Evolutionary conservation across 495 filamentous ascomycete genomes (phyloP), one percentile per base, ranked within the genome.

Genomic region (Aspergillus coremiiformis): DNA sequence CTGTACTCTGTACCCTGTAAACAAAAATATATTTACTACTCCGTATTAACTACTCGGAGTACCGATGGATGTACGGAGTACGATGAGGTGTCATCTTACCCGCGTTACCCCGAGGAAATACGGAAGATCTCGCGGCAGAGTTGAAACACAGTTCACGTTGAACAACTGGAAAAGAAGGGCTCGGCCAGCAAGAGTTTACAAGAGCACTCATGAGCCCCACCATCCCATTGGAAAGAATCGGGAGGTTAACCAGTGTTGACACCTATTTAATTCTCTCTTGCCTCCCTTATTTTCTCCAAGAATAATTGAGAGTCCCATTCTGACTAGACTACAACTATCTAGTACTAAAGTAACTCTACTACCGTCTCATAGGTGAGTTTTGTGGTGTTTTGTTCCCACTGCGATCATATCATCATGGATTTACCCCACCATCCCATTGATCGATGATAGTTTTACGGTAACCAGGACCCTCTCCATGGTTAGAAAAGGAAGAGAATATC

Each of bases 111-210:
- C 70, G 67, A 70, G 67, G 67, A 51, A 60, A 52, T 47, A 44
- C 70, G 70, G 70, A 53, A 69, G 69, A 74, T 72, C 66, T 74
- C 70, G 70, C 45, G 53, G 63, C 61, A 66, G 56, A 55, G 58
- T 62, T 51, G 63, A 61, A 4, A 27, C 47, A 39, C 33, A 47
- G 37, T 39, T 26, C 22, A 44, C 44, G 52, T n/a, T n/a, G n/a
- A n/a, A n/a, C n/a, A n/a, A n/a, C n/a, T n/a, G n/a, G n/a, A n/a
- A n/a, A n/a, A n/a, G n/a, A 15, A 61, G 59, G 66, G 59, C 60
- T 63, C 63, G 58, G 45, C 61, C 66, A 66, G 63, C 56, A 60
- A 56, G 54, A 56, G 56, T 53, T n/a, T 57, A 61, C 57, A 53
- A 47, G 56, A 43, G 49, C n/a, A 54, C 55, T 47, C n/a, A 44